Evolutionary conservation across 345 rosid genomes (phyloP).

Genomic region (Anastatica hierochuntica): DNA sequence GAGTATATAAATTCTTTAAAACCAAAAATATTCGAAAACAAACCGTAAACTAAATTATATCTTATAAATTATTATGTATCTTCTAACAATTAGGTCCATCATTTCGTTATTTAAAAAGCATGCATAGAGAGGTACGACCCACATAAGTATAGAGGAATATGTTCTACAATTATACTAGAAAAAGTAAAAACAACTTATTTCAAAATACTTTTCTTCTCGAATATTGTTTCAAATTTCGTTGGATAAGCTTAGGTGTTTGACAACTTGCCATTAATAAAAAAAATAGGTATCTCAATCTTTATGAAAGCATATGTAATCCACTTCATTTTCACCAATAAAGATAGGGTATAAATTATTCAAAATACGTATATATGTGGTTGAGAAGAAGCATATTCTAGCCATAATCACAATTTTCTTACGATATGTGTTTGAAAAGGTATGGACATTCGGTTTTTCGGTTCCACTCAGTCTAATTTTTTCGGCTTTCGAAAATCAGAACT

Average conservation of each 20-base stretch:
- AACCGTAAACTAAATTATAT: neutral
- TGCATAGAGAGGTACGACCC: too few relatives aligned
- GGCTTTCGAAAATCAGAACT: too few relatives aligned
- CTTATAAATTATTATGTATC: neutral
- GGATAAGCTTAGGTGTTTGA: conserved; percentile 25
- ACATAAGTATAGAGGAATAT: conserved; percentile 17
- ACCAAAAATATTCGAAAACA: too few relatives aligned
- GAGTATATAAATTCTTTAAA: too few relatives aligned
- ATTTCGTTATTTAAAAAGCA: conserved; percentile 1
- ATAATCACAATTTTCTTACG: neutral
- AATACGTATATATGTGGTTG: neutral
- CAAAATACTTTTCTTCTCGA: conserved; percentile 24
- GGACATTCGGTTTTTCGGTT: too few relatives aligned
- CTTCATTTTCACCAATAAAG: neutral
- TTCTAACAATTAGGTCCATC: neutral
- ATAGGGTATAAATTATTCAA: neutral
- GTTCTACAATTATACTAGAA: conserved; percentile 10
- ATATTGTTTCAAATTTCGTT: conserved; percentile 23
- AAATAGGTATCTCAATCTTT: conserved; percentile 23
- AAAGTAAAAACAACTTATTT: neutral
- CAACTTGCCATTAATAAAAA: conserved; percentile 9
- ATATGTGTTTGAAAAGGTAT: too few relatives aligned
- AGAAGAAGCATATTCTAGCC: conserved; percentile 7
- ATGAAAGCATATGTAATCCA: conserved; percentile 14
- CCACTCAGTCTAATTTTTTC: too few relatives aligned